phyloP scores from a whole-genome alignment of 169 alveolate species.

The Blepharisma undulans region DNA sequence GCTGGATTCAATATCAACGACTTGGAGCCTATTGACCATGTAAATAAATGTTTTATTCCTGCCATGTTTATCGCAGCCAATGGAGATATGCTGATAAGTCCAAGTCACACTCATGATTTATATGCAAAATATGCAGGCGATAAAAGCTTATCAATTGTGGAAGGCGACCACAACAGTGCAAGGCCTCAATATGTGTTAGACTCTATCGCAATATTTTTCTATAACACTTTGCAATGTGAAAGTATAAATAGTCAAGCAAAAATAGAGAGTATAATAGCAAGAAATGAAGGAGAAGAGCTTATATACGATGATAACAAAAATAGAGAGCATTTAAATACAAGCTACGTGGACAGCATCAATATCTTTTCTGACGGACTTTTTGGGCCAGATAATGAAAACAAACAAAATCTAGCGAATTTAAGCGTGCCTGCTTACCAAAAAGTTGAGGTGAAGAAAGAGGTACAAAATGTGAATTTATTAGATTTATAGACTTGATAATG shows the following conservation, averaged over 20 bases:
- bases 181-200: slow-evolving; percentile 73
- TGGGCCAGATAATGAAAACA: neutral
- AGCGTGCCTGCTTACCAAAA: neutral
- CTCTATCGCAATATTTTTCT: slow-evolving; percentile 45
- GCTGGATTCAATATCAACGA: slow-evolving; percentile 70
- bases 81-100: slow-evolving; percentile 79
- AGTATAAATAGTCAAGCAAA: neutral
- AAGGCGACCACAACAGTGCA: slow-evolving; percentile 86
- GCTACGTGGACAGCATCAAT: neutral
- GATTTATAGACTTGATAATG: neutral
- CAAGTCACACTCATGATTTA: slow-evolving; percentile 78
- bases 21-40: slow-evolving; percentile 63
- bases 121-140: slow-evolving; percentile 83
- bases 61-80: slow-evolving; percentile 80
- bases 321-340: neutral
- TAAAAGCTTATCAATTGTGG: slow-evolving; percentile 76
- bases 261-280: neutral
- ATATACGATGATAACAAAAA: neutral
- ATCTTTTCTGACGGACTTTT: neutral
- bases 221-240: slow-evolving; percentile 41
- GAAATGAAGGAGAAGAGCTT: neutral
- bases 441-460: neutral
- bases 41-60: slow-evolving; percentile 66
- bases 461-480: neutral
- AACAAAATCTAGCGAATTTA: neutral